phyloP scores from a whole-genome alignment of 2,329 filamentous ascomycete genomes.

The Trichoderma atroviride region DNA sequence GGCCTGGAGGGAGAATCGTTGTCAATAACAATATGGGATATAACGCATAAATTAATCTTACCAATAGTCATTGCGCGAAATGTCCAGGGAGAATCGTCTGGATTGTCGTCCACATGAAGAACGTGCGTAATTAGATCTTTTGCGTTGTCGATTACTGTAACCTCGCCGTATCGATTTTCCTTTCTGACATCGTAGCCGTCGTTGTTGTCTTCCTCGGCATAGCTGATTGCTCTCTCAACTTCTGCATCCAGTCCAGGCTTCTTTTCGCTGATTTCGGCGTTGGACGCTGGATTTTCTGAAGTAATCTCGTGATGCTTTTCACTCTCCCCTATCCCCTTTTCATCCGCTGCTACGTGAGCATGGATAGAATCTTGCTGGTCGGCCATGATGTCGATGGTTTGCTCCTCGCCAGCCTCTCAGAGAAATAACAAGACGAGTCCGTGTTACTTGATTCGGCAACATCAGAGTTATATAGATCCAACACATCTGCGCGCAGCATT shows the following conservation, averaged over 20 bases:
- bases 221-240: not conserved
- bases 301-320: not conserved
- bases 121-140: conserved; percentile 34
- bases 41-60: conserved; percentile 2
- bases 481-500: not conserved
- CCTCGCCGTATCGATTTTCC: not conserved
- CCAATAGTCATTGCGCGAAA: conserved; percentile 32
- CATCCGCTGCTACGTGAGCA: not conserved
- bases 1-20: conserved; percentile 18
- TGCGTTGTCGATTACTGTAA: conserved; percentile 23
- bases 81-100: conserved; percentile 32
- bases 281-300: not conserved
- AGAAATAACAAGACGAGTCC: not conserved
- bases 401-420: not conserved
- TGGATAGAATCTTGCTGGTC: not conserved
- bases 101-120: conserved; percentile 34
- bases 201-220: not conserved
- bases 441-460: not conserved
- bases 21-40: not conserved
- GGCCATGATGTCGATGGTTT: not conserved
- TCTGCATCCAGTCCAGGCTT: not conserved
- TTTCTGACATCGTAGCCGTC: conserved; percentile 1
- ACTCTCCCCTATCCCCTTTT: not conserved
- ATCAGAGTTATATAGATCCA: not conserved
- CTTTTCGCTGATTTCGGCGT: not conserved